A percentile compares a stretch with the other conserved stretches of the same genome.
phyloP scores from a whole-genome alignment of 129 eudicot species.

The Heracleum sosnowskyi region DNA sequence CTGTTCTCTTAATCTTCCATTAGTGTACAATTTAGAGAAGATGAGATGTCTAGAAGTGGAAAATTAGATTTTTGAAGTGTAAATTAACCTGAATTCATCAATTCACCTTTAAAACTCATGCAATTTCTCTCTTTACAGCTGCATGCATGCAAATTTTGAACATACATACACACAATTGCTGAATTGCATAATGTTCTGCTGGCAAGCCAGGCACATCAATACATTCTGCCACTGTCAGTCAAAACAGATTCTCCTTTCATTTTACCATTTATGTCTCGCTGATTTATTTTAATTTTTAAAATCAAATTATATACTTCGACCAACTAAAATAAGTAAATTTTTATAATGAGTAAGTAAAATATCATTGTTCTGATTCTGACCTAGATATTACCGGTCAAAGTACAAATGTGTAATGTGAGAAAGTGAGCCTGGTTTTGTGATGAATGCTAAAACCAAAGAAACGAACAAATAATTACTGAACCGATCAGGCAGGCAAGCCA shows the following conservation, averaged over 20 bases:
- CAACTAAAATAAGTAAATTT: too few relatives aligned
- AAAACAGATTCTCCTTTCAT: background rate
- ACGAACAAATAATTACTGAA: background rate
- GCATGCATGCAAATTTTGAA: background rate
- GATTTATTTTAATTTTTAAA: too few relatives aligned
- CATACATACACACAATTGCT: background rate
- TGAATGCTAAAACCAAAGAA: background rate
- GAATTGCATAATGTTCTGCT: background rate
- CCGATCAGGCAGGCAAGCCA: background rate
- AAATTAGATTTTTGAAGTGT: background rate
- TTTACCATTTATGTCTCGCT: too few relatives aligned
- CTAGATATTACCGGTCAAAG: background rate
- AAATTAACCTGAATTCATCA: too few relatives aligned
- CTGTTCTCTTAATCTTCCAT: background rate
- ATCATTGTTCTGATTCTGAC: too few relatives aligned
- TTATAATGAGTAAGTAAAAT: too few relatives aligned
- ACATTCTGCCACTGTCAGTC: background rate
- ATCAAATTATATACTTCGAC: too few relatives aligned
- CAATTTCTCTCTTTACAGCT: background rate
- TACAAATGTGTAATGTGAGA: background rate
- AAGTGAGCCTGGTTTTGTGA: background rate
- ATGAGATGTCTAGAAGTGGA: background rate
- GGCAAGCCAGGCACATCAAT: background rate
- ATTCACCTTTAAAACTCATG: background rate
- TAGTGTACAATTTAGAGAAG: slow-evolving; percentile 1